Conservation (phyloP, 2,329 filamentous ascomycete genomes). For the Camillea tinctor region DNA sequence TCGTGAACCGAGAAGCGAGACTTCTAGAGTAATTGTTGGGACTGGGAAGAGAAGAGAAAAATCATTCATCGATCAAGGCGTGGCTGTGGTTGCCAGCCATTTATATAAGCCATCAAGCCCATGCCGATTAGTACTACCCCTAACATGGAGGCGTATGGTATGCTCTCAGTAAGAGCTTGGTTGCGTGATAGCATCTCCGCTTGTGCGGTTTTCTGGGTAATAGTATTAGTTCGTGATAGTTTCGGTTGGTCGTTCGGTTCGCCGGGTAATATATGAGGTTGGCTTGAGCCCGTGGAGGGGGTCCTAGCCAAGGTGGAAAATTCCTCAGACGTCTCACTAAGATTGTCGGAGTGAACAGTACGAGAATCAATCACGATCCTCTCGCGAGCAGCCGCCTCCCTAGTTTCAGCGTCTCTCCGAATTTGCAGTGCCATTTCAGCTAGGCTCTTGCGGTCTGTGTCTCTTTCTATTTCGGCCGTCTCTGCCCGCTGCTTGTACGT, state of each 20-base stretch:
- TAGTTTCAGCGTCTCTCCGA: conserved; percentile 63
- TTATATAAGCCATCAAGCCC: conserved; percentile 83
- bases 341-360: conserved; percentile 22
- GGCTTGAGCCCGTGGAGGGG: conserved; percentile 25
- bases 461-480: conserved; percentile 74
- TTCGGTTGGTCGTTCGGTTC: conserved; percentile 41
- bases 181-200: conserved; percentile 43
- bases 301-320: conserved; percentile 13
- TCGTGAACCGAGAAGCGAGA: not conserved
- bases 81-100: conserved; percentile 67
- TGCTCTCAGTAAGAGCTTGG: conserved; percentile 50
- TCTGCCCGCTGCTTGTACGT: conserved; percentile 76
- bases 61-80: conserved; percentile 28
- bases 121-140: conserved; percentile 79
- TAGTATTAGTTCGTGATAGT: conserved; percentile 49
- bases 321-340: conserved; percentile 18
- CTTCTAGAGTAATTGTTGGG: not conserved
- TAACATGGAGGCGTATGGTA: conserved; percentile 79
- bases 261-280: conserved; percentile 27
- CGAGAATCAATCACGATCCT: conserved; percentile 36
- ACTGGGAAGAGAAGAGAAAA: not conserved
- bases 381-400: conserved; percentile 43
- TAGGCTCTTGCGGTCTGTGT: conserved; percentile 69
- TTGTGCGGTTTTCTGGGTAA: conserved; percentile 43
- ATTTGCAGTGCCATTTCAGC: conserved; percentile 87